Conservation (phyloP, 31 red algal species). For the Endocladia muricata region DNA sequence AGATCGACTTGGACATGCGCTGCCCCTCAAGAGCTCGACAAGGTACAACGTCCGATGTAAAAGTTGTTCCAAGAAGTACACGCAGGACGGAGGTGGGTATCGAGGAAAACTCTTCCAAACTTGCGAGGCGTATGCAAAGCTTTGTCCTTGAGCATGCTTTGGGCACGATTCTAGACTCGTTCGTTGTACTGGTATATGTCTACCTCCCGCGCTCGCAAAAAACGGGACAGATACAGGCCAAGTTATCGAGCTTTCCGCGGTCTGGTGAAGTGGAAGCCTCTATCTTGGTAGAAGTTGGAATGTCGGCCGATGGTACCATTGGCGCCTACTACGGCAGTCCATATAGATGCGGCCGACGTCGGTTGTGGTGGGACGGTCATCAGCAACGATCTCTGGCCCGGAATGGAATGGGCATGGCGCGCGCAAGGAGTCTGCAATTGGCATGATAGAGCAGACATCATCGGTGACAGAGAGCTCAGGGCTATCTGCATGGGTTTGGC, state of each 20-base stretch:
- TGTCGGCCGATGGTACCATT: background rate
- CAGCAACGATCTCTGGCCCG: background rate
- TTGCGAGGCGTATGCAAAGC: slow-evolving; percentile 9
- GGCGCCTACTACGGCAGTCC: background rate
- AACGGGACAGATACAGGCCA: slow-evolving; percentile 9
- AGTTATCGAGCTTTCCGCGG: slow-evolving; percentile 27
- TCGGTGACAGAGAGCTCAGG: slow-evolving; percentile 7
- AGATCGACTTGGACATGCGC: background rate
- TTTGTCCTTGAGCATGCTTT: slow-evolving; percentile 16
- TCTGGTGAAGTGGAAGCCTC: slow-evolving; percentile 10
- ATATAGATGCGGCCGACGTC: slow-evolving; percentile 5
- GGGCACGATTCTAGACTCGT: slow-evolving; percentile 18
- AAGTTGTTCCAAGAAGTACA: slow-evolving; percentile 19
- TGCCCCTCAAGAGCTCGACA: slow-evolving; percentile 24
- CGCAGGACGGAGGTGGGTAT: slow-evolving; percentile 12
- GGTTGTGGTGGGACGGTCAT: slow-evolving; percentile 9
- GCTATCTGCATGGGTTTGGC: background rate
- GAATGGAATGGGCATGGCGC: background rate
- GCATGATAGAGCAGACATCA: background rate
- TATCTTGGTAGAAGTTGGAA: background rate
- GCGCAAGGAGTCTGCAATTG: slow-evolving; percentile 1
- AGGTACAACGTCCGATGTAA: background rate
- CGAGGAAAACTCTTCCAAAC: background rate
- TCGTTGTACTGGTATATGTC: slow-evolving; percentile 18
- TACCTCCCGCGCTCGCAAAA: background rate